Evolutionary conservation across 192 early-diverging fungal genomes (phyloP).

Genomic region (Podila verticillata): DNA sequence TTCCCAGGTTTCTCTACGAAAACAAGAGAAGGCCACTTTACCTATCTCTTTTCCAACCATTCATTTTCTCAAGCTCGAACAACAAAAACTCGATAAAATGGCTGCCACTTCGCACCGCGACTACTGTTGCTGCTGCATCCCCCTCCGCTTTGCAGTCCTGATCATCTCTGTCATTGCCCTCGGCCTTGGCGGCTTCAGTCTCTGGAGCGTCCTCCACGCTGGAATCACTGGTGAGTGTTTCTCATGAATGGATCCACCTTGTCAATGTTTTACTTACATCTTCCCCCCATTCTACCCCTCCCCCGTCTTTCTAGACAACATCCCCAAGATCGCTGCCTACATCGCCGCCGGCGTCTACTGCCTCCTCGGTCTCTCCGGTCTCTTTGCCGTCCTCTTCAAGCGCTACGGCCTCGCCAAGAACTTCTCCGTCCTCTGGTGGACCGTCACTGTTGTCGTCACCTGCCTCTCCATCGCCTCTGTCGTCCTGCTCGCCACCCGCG

Average conservation of each 20-base stretch:
- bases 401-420: constrained; percentile 47
- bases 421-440: constrained; percentile 52
- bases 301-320: constrained; percentile 5
- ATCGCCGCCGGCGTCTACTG: constrained; percentile 20
- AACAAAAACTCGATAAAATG: background rate
- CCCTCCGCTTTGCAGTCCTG: constrained; percentile 30
- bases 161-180: constrained; percentile 29
- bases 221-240: constrained; percentile 10
- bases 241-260: background rate
- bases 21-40: background rate
- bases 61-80: constrained; percentile 3
- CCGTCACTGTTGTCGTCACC: constrained; percentile 24
- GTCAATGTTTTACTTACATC: background rate
- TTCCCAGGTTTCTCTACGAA: no score
- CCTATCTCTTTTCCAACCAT: background rate
- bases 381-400: constrained; percentile 34
- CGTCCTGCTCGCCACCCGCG: constrained; percentile 29
- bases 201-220: constrained; percentile 15
- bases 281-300: background rate
- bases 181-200: constrained; percentile 21
- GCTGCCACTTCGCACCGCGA: constrained; percentile 7
- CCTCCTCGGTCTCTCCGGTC: constrained; percentile 31
- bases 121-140: constrained; percentile 49
- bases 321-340: constrained; percentile 15
- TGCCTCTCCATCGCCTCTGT: constrained; percentile 13